Conservation (phyloP, 331 rosid genomes). For the Acacia pycnantha region DNA sequence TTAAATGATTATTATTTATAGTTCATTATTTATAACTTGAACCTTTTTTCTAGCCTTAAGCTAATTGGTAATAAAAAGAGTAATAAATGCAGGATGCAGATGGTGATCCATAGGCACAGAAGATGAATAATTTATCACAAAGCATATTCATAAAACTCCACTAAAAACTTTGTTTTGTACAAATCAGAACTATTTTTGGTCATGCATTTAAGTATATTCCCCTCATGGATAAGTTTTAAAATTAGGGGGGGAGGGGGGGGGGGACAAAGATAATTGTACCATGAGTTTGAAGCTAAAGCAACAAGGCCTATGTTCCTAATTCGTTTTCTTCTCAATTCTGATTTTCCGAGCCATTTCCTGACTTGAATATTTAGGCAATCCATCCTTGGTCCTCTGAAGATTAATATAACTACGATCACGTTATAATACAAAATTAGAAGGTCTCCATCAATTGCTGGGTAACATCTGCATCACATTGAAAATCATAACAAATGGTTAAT, state of each 20-base stretch:
- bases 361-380: slow-evolving; percentile 19
- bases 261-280: background rate
- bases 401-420: background rate
- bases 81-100: background rate
- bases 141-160: background rate
- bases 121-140: no score
- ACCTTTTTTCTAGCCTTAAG: no score
- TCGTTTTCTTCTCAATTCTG: slow-evolving; percentile 18
- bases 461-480: slow-evolving; percentile 68
- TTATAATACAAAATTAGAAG: slow-evolving; percentile 38
- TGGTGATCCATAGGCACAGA: no score
- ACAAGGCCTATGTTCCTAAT: background rate
- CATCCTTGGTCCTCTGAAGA: slow-evolving; percentile 11
- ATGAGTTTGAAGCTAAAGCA: background rate
- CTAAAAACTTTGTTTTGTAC: background rate
- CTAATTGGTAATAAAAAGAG: no score
- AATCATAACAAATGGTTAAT: slow-evolving; percentile 3
- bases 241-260: no score
- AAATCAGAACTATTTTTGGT: background rate
- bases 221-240: background rate
- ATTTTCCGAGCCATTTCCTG: background rate
- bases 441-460: slow-evolving; percentile 96
- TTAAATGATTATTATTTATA: no score
- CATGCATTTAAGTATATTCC: background rate
- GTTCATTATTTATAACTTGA: no score